Evolutionary conservation across 2,329 filamentous ascomycete genomes (phyloP).

Genomic region (Didymella segeticola): DNA sequence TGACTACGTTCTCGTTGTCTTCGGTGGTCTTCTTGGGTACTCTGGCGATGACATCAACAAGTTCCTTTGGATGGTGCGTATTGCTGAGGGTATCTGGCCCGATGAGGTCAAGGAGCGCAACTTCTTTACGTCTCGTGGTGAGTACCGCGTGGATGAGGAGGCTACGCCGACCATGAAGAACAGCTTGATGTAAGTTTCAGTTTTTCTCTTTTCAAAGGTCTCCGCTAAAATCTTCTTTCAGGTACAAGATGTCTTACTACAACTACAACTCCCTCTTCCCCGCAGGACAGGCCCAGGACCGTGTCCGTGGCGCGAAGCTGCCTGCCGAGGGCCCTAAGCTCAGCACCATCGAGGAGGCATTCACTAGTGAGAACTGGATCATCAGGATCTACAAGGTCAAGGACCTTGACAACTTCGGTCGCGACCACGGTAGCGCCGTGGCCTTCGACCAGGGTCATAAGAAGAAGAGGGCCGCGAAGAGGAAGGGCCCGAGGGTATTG

Average conservation of each 20-base stretch:
- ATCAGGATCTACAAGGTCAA: constrained; percentile 99
- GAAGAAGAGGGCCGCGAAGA: constrained; percentile 79
- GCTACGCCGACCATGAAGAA: constrained; percentile 98
- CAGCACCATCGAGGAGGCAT: constrained; percentile 92
- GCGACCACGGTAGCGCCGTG: constrained; percentile 75
- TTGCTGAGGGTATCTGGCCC: constrained; percentile 99
- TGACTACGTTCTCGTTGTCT: constrained; percentile 97
- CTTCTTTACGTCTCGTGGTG: constrained; percentile 91
- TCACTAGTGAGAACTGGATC: constrained; percentile 99
- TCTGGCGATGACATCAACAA: constrained; percentile 99
- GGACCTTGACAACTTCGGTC: constrained; percentile 93
- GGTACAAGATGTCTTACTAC: constrained; percentile 99
- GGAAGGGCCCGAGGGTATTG: constrained; percentile 73
- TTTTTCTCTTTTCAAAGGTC: constrained; percentile 20
- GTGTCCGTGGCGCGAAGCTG: constrained; percentile 80
- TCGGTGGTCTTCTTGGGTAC: constrained; percentile 94
- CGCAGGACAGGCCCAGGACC: constrained; percentile 85
- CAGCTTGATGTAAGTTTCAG: constrained; percentile 85
- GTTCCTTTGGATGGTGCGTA: constrained; percentile 99
- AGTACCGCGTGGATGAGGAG: constrained; percentile 92
- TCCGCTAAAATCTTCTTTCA: constrained; percentile 49
- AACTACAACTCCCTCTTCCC: constrained; percentile 95
- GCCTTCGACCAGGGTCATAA: constrained; percentile 81
- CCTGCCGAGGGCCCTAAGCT: constrained; percentile 87
- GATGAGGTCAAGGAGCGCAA: constrained; percentile 97